Evolutionary conservation across 129 eudicot genomes (phyloP), one percentile per base, ranked within the genome.

Genomic region (Erigeron canadensis): DNA sequence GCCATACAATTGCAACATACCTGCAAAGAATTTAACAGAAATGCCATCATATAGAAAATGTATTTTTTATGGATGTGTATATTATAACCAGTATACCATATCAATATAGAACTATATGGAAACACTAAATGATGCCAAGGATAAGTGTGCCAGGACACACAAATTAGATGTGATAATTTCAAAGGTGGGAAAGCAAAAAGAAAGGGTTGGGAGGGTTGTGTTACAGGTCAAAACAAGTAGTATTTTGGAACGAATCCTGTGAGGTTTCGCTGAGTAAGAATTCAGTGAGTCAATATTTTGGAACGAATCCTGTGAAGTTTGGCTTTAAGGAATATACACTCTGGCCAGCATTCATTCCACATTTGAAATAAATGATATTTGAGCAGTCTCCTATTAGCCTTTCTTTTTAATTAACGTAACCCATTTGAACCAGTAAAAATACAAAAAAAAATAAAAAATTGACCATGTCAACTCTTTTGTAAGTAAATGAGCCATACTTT

Each of bases 1-100:
- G 99, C 99, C 97, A 94, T 45, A 94, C 97, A 71, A 94, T 77
- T 63, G 96, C 83, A 71, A 94, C 73, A 79, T 83, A 94, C 96
- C 98, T 93, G 90, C 88, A 81, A 78, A 18, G 37, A 43, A 41
- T 42, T 21, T 62, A 34, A 38, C 34, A 74, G 11, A 64, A 67
- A 50, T 48, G 51, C 64, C 54, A 28, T 39, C 73, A 75, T 65
- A 62, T 23, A 58, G 46, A 41, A 42, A 9, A 22, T 51, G 19
- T 65, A 70, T 34, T 38, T 70, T 72, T 58, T 58, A 55, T 28
- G 50, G 3, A 65, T 54, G 51, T 46, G 16, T 37, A 59, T 63
- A 63, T n/a, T 37, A 34, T 61, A 37, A 16, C 4, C 19, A 13
- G 10, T 47, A 16, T 10, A 65, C 74, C 19, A 7, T 28, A 45